phyloP scores from a whole-genome alignment of 192 early-diverging fungal genomes.

The Podila horticola region DNA sequence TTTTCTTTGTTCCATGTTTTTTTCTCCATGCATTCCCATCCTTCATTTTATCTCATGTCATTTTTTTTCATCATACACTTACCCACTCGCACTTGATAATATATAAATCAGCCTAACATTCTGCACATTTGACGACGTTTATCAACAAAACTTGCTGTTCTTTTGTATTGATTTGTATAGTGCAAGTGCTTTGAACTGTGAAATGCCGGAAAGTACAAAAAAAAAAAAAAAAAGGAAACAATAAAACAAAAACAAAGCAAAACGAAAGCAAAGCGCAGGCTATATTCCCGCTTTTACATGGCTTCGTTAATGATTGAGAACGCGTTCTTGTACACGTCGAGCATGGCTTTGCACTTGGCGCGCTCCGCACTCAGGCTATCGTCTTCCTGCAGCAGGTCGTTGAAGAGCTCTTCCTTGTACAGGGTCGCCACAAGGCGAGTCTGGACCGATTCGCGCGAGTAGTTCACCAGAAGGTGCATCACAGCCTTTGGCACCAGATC shows the following conservation, averaged over 20 bases:
- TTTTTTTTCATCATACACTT: background rate
- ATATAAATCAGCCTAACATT: too few species aligned
- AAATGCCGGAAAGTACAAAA: background rate
- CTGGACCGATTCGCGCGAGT: constrained; percentile 77
- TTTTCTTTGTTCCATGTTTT: background rate
- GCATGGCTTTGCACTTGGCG: constrained; percentile 78
- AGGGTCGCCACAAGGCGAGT: constrained; percentile 79
- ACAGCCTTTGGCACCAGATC: constrained; percentile 85
- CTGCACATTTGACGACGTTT: too few species aligned
- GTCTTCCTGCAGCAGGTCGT: constrained; percentile 81
- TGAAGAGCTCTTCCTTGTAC: constrained; percentile 76
- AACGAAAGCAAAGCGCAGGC: background rate
- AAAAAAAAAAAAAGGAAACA: background rate
- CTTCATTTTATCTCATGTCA: background rate
- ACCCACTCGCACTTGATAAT: background rate
- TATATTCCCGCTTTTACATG: constrained; percentile 43
- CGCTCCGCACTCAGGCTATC: constrained; percentile 76
- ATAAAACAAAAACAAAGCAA: background rate
- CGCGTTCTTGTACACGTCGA: constrained; percentile 82
- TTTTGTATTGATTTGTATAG: too few species aligned
- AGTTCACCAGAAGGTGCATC: constrained; percentile 85
- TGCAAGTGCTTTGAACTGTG: too few species aligned
- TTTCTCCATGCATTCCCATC: background rate
- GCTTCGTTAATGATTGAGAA: constrained; percentile 75
- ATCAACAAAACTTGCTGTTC: too few species aligned